phyloP scores from a whole-genome alignment of 108 stramenopile genomes.

The Craspedostauros australis region DNA sequence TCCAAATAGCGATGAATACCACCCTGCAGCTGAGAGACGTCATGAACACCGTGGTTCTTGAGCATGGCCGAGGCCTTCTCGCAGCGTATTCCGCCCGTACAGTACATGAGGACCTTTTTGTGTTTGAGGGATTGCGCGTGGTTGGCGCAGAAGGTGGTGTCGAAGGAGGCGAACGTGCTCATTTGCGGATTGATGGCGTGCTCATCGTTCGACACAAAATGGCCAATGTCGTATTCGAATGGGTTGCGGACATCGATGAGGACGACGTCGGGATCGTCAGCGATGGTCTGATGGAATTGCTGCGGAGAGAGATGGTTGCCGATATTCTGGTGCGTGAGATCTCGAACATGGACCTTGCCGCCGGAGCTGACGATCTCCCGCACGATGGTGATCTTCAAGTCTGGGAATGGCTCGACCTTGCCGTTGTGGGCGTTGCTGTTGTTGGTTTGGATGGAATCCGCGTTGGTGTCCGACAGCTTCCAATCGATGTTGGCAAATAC shows the following conservation, averaged over 20 bases:
- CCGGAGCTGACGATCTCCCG: constrained; percentile 80
- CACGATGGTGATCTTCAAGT: constrained; percentile 70
- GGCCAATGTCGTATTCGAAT: constrained; percentile 79
- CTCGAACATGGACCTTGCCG: constrained; percentile 40
- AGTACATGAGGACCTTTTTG: constrained; percentile 92
- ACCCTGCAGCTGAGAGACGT: constrained; percentile 80
- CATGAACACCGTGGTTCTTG: constrained; percentile 54
- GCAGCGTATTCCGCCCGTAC: constrained; percentile 79
- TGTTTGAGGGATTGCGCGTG: constrained; percentile 50
- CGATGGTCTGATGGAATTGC: constrained; percentile 60
- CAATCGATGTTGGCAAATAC: constrained; percentile 63
- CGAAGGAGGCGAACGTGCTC: constrained; percentile 68
- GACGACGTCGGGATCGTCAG: constrained; percentile 33
- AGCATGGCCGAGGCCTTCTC: constrained; percentile 75
- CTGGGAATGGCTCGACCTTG: constrained; percentile 60
- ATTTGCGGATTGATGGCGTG: constrained; percentile 69
- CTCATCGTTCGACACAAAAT: constrained; percentile 41
- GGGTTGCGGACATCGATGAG: constrained; percentile 84
- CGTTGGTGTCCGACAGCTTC: constrained; percentile 44
- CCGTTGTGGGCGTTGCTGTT: no score
- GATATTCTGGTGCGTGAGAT: constrained; percentile 28
- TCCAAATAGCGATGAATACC: constrained; percentile 95
- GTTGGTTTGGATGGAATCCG: no score
- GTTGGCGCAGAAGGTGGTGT: constrained; percentile 51
- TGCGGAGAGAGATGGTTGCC: constrained; percentile 62